Evolutionary conservation across 306 rosid species (phyloP), one percentile per base, ranked within the genome.

Genomic region (Medicago arabica): DNA sequence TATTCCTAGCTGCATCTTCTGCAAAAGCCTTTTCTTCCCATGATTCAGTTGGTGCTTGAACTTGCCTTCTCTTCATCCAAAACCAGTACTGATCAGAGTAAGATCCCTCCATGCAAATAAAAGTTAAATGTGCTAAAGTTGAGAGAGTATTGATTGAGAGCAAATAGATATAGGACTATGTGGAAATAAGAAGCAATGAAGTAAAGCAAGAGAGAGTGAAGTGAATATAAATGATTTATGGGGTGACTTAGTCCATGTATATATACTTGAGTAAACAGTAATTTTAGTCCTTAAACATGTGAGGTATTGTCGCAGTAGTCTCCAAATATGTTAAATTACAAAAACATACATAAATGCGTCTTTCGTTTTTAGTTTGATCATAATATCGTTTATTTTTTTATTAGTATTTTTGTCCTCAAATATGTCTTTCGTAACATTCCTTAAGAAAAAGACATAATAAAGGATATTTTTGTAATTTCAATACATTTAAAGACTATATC

Each of bases 21-120:
- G 97, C 96, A 72, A 95, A 92, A 15, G 95, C 99, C 63, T 80
- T 88, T 84, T 90, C 99, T 79, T 92, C 97, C 99, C 97, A 90
- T 6, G 85, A 64, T 68, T 54, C 82, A 11, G 17, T 1, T 34
- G 67, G 55, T 18, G 74, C 59, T 64, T 79, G 67, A 71, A 76
- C 36, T 66, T 75, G 83, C 43, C 81, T 87, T 63, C 79, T 86
- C 77, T 72, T 83, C 85, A 78, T 78, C 84, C 80, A 64, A 81
- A 76, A 73, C 86, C 16, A 63, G 55, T 67, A 63, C 44, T 76
- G 63, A 58, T 61, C 21, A 44, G 55, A 21, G 53, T 65, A 31
- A 65, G 6, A 82, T 68, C 75, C 75, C 77, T 81, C 86, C 86
- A 78, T 64, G 50, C 77, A 74, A 49, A 41, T 13, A 76, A 57